Evolutionary conservation across 345 rosid genomes (phyloP).

Genomic region (Sisymbrium irio): DNA sequence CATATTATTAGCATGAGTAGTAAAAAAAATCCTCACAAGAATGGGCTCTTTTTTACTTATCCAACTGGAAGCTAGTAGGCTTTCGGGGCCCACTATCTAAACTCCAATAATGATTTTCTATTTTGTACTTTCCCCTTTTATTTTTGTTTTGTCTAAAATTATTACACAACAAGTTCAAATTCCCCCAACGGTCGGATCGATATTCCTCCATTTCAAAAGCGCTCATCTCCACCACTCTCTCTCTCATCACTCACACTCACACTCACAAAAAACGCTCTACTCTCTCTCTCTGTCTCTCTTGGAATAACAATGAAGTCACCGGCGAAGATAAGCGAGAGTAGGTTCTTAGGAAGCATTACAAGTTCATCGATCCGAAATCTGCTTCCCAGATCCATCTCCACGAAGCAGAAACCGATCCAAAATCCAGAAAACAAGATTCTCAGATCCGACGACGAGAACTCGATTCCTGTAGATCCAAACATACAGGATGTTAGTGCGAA

Average conservation of each 20-base stretch:
- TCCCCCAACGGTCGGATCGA: slow-evolving; percentile 25
- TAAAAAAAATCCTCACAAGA: not conserved
- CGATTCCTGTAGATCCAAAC: slow-evolving; percentile 63
- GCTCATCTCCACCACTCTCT: not conserved
- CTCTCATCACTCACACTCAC: not conserved
- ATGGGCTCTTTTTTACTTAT: not conserved
- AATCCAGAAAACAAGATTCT: slow-evolving; percentile 13
- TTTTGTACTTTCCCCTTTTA: not conserved
- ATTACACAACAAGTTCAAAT: not conserved
- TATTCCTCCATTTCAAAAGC: slow-evolving; percentile 11
- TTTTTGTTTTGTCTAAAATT: not conserved
- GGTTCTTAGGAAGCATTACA: slow-evolving; percentile 49
- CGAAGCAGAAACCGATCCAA: slow-evolving; percentile 38
- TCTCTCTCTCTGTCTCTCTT: not conserved
- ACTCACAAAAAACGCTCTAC: not conserved
- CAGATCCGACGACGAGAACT: slow-evolving; percentile 54
- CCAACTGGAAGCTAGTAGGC: not conserved
- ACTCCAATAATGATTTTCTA: not conserved
- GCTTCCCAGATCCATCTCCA: slow-evolving; percentile 64
- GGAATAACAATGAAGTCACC: slow-evolving; percentile 28
- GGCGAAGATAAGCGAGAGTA: slow-evolving; percentile 25
- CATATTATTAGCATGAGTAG: not conserved
- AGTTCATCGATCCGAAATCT: slow-evolving; percentile 59
- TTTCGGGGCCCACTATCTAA: not conserved
- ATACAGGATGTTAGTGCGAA: not conserved